Percentiles rank a stretch among this genome's conserved stretches.
Evolutionary conservation across 2,329 filamentous ascomycete species (phyloP).

Genomic region (Colletotrichum spaethianum): DNA sequence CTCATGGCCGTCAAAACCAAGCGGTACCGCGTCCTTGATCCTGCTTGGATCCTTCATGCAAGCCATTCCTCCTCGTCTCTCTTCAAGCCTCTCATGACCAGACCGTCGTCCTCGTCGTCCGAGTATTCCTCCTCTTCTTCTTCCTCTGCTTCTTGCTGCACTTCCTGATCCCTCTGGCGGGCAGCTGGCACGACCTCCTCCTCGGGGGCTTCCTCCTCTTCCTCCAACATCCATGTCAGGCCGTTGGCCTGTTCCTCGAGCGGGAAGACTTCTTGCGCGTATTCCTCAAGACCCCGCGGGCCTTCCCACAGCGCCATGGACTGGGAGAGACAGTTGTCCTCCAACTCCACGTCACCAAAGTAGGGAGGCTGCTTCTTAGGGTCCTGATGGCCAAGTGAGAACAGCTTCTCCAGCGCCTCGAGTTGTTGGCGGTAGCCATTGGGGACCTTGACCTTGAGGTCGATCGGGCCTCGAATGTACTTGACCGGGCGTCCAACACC

Average conservation of each 20-base stretch:
- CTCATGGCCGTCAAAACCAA: constrained; percentile 18
- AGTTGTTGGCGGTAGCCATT: constrained; percentile 91
- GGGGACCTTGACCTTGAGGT: constrained; percentile 88
- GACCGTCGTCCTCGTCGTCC: constrained; percentile 70
- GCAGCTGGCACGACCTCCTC: constrained; percentile 46
- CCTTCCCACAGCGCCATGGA: constrained; percentile 92
- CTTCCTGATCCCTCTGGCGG: constrained; percentile 44
- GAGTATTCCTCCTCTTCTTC: constrained; percentile 59
- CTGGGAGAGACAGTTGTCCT: constrained; percentile 77
- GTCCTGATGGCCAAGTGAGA: constrained; percentile 65
- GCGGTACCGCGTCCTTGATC: background rate
- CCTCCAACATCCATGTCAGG: constrained; percentile 87
- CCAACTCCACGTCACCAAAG: constrained; percentile 71
- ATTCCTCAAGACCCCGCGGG: constrained; percentile 91
- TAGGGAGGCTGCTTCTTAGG: constrained; percentile 73
- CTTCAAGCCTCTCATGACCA: constrained; percentile 70
- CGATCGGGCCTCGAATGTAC: constrained; percentile 84
- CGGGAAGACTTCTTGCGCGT: constrained; percentile 93
- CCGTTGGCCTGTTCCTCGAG: constrained; percentile 96
- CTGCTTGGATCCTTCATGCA: constrained; percentile 53
- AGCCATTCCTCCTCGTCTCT: constrained; percentile 73
- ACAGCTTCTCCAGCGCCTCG: constrained; percentile 75
- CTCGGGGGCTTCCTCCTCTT: constrained; percentile 58
- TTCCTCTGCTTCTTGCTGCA: constrained; percentile 57
- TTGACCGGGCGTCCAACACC: constrained; percentile 83